Evolutionary conservation across 306 rosid species (phyloP), one percentile per base, ranked within the genome.

Genomic region (Rosa chinensis): DNA sequence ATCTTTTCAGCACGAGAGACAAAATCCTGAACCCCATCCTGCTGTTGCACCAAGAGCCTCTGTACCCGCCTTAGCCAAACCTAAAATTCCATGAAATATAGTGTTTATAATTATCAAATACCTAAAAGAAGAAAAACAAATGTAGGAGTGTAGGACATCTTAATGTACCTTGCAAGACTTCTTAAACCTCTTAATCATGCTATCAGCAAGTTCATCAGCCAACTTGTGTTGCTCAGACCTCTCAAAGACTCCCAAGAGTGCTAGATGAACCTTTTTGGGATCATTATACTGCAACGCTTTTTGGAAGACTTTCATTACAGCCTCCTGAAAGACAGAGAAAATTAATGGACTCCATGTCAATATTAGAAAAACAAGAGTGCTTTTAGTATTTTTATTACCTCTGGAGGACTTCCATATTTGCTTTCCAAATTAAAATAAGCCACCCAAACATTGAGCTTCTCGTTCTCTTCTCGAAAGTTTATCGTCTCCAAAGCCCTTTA

Each of bases 341-440:
- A 28, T 37, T 74, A 82, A 85, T 50, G 59, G 72, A 66, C 72
- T 74, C 63, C 50, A 23, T 49, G 39, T 72, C 40, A 14, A 42
- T 55, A 5, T n/a, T 45, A 67, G 11, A 77, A 76, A 32, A 43
- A 72, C 18, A 64, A 53, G 39, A 64, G 64, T 71, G 9, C 35
- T 9, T 18, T 39, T 35, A 40, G 20, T 45, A 52, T 72, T 48
- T 78, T 47, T 78, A 37, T 68, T 87, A 92, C 98, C 98, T 87
- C 93, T 10, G 84, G 93, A 81, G 99, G 98, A 77, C 84, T 91
- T 73, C 97, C 99, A 78, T 77, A 93, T 79, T 88, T 87, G 80
- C 88, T 93, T 87, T 95, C 99, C 86, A 93, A 84, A 85, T 95
- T 95, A 73, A 95, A 89, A 83, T 90, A 95, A 69, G 97, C 98